Evolutionary conservation across 2,329 filamentous ascomycete species (phyloP).

Genomic region (Apiospora marii): DNA sequence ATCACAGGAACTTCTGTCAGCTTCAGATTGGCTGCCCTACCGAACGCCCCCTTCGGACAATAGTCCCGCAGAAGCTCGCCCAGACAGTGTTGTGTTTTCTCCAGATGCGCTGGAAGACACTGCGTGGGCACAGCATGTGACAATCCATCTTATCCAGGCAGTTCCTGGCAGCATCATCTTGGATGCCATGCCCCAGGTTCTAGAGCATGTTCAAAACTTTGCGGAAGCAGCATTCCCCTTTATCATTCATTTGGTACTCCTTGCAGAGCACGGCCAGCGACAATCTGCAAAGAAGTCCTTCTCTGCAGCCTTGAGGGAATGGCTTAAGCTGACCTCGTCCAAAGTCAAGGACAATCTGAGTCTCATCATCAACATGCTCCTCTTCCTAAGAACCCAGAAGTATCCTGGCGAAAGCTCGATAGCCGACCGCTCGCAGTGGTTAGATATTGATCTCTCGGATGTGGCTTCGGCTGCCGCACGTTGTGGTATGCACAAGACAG

Average conservation of each 20-base stretch:
- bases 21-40: slow-evolving; percentile 66
- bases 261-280: slow-evolving; percentile 70
- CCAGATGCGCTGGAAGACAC: slow-evolving; percentile 51
- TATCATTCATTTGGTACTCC: slow-evolving; percentile 82
- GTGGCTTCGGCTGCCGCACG: slow-evolving; percentile 75
- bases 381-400: slow-evolving; percentile 88
- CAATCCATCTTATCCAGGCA: slow-evolving; percentile 66
- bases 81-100: slow-evolving; percentile 45
- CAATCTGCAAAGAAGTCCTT: slow-evolving; percentile 66
- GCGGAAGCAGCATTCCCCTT: slow-evolving; percentile 81
- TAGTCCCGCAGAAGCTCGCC: slow-evolving; percentile 34
- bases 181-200: slow-evolving; percentile 70
- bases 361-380: slow-evolving; percentile 77
- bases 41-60: slow-evolving; percentile 63
- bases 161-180: slow-evolving; percentile 72
- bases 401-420: slow-evolving; percentile 79
- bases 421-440: slow-evolving; percentile 81
- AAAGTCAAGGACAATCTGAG: slow-evolving; percentile 68
- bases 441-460: slow-evolving; percentile 79
- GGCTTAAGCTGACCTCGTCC: slow-evolving; percentile 61
- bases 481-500: slow-evolving; percentile 88
- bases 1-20: slow-evolving; percentile 57
- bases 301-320: slow-evolving; percentile 70
- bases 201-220: slow-evolving; percentile 72
- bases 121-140: slow-evolving; percentile 69